Evolutionary conservation across 2,329 filamentous ascomycete species (phyloP).

Genomic region (Dactylellina parvicollis): DNA sequence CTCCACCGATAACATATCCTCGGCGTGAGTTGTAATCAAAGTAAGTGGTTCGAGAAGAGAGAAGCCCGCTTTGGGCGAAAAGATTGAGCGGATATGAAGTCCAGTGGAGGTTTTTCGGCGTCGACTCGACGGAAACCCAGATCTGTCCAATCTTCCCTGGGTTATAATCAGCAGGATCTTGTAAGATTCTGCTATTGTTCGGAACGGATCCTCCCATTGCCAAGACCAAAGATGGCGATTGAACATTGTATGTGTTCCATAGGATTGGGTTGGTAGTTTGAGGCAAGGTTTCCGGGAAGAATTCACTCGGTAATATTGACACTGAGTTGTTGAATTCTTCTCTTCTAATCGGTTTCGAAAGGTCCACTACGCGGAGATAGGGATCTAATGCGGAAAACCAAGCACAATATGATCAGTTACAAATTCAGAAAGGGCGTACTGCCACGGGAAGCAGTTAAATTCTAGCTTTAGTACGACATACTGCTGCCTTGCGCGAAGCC

Average conservation of each 20-base stretch:
- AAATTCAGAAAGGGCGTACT: too few relatives aligned
- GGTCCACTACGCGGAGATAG: background rate
- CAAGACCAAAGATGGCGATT: background rate
- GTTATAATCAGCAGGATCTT: background rate
- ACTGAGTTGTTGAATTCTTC: background rate
- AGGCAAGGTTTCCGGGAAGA: constrained; percentile 2
- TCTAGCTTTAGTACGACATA: too few relatives aligned
- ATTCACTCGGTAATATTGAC: background rate
- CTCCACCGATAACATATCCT: constrained; percentile 20
- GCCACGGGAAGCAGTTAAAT: too few relatives aligned
- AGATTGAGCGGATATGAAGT: background rate
- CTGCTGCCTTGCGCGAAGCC: too few relatives aligned
- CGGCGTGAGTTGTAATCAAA: background rate
- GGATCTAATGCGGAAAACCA: constrained; percentile 22
- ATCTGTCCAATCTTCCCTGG: too few relatives aligned
- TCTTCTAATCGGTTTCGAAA: background rate
- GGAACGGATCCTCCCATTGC: constrained; percentile 5
- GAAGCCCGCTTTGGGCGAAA: background rate
- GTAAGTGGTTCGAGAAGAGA: constrained; percentile 15
- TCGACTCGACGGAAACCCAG: too few relatives aligned
- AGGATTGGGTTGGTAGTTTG: background rate
- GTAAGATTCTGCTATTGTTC: background rate
- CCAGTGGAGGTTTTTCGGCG: too few relatives aligned
- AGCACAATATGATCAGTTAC: too few relatives aligned
- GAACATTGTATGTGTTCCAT: background rate